phyloP scores from a whole-genome alignment of 78 protist genomes.

The Cyanophora paradoxa region DNA sequence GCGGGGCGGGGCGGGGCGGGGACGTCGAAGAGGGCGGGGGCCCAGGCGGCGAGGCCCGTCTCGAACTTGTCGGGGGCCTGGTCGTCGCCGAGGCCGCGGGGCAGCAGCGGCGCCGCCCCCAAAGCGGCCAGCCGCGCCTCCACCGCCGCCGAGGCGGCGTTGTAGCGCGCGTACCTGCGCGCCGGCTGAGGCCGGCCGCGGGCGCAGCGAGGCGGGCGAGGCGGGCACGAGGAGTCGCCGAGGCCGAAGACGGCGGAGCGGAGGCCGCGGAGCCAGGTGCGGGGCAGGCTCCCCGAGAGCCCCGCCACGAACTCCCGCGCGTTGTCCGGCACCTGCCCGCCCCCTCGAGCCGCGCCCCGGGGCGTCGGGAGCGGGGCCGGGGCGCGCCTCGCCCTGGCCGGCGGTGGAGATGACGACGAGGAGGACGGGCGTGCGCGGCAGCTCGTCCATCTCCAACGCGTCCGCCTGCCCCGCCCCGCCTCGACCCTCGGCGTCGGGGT shows the following conservation, averaged over 20 bases:
- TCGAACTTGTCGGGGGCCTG: background rate
- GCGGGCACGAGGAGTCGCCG: too few relatives aligned
- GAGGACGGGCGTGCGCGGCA: conserved; percentile 2
- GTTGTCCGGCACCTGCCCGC: conserved; percentile 45
- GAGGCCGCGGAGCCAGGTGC: background rate
- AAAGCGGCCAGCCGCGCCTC: conserved; percentile 5
- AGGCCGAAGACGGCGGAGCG: conserved; percentile 50
- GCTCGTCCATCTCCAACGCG: conserved; percentile 18
- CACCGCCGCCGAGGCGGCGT: background rate
- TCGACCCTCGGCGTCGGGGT: too few relatives aligned
- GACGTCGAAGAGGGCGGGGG: too few relatives aligned
- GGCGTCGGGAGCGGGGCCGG: too few relatives aligned
- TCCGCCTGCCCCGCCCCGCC: too few relatives aligned
- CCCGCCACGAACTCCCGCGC: conserved; percentile 35
- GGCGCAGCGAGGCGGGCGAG: too few relatives aligned
- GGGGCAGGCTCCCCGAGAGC: too few relatives aligned
- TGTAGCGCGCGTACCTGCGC: conserved; percentile 4
- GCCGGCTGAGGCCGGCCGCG: too few relatives aligned
- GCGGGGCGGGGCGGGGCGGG: too few relatives aligned
- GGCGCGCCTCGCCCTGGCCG: conserved; percentile 69
- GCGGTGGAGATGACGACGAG: conserved; percentile 40
- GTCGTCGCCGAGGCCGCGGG: conserved; percentile 13
- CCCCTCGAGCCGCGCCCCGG: too few relatives aligned
- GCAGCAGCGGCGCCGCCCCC: background rate
- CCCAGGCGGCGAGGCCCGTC: background rate